Conservation (phyloP, 805 yeast genomes). For the Starmerella asiatica region DNA sequence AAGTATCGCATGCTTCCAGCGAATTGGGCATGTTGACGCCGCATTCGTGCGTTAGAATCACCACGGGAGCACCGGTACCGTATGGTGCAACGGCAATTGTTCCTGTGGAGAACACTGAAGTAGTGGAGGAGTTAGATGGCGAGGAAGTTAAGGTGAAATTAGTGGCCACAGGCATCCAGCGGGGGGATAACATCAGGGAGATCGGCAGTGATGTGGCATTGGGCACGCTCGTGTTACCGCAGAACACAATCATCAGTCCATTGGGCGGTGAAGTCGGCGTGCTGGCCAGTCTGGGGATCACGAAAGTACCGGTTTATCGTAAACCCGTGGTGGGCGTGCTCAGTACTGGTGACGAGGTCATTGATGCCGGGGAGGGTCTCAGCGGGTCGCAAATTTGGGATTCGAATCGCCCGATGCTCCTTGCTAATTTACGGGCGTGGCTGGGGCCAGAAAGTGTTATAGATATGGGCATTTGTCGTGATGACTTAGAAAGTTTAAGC, state of each 20-base stretch:
- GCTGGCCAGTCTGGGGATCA: slow-evolving; percentile 36
- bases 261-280: slow-evolving; percentile 41
- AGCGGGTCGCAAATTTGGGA: slow-evolving; percentile 38
- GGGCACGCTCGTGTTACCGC: slow-evolving; percentile 29
- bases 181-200: slow-evolving; percentile 36
- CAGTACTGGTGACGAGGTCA: slow-evolving; percentile 42
- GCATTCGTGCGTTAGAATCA: slow-evolving; percentile 35
- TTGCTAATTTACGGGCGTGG: slow-evolving; percentile 27
- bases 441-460: slow-evolving; percentile 29
- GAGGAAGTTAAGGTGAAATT: slow-evolving; percentile 35
- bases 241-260: slow-evolving; percentile 30
- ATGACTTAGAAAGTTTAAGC: slow-evolving; percentile 26
- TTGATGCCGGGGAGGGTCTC: slow-evolving; percentile 25
- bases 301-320: slow-evolving; percentile 28
- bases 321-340: slow-evolving; percentile 37
- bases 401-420: slow-evolving; percentile 37
- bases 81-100: slow-evolving; percentile 41
- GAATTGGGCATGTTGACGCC: slow-evolving; percentile 26
- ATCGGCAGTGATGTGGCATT: slow-evolving; percentile 36
- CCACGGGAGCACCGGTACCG: slow-evolving; percentile 47
- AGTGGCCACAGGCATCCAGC: slow-evolving; percentile 30
- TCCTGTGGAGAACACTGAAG: slow-evolving; percentile 40
- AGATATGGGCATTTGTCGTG: slow-evolving; percentile 41
- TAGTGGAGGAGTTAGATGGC: slow-evolving; percentile 29
- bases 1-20: slow-evolving; percentile 16